These are phyloP conservation scores for Hortaea sp. DNA, from an alignment of 2,329 filamentous ascomycete genomes.

Conservation along the genomic window DNA sequence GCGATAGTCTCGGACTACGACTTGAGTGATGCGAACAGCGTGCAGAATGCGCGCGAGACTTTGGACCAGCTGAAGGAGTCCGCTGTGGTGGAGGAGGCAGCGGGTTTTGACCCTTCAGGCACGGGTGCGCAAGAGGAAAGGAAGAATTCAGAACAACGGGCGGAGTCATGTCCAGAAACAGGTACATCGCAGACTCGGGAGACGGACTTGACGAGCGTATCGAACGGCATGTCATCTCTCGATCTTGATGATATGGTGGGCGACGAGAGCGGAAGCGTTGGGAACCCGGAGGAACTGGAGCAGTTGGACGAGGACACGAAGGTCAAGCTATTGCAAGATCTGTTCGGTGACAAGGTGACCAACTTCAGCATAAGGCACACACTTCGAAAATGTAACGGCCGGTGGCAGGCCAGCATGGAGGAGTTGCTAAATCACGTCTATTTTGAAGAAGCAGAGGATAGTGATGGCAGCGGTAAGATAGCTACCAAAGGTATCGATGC, in stretches of 20 bases:
- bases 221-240: slow-evolving; percentile 34
- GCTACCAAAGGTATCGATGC: slow-evolving; percentile 68
- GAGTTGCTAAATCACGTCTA: slow-evolving; percentile 70
- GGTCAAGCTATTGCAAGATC: slow-evolving; percentile 50
- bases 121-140: slow-evolving; percentile 40
- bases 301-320: slow-evolving; percentile 51
- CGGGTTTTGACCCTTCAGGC: slow-evolving; percentile 69
- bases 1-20: slow-evolving; percentile 69
- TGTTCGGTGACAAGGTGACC: slow-evolving; percentile 59
- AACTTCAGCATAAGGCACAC: slow-evolving; percentile 55
- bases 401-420: slow-evolving; percentile 63
- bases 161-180: slow-evolving; percentile 28
- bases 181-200: slow-evolving; percentile 33
- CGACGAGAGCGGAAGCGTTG: slow-evolving; percentile 13
- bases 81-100: slow-evolving; percentile 58
- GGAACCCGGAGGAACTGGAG: slow-evolving; percentile 25
- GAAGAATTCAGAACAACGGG: slow-evolving; percentile 8
- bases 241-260: slow-evolving; percentile 11
- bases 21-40: slow-evolving; percentile 42
- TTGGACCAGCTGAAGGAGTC: slow-evolving; percentile 57
- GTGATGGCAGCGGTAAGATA: slow-evolving; percentile 32
- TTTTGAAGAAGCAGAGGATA: slow-evolving; percentile 56
- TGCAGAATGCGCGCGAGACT: slow-evolving; percentile 45
- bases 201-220: slow-evolving; percentile 42
- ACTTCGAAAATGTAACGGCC: slow-evolving; percentile 56